Conservation (phyloP, 345 rosid species). For the Rhodamnia argentea region DNA sequence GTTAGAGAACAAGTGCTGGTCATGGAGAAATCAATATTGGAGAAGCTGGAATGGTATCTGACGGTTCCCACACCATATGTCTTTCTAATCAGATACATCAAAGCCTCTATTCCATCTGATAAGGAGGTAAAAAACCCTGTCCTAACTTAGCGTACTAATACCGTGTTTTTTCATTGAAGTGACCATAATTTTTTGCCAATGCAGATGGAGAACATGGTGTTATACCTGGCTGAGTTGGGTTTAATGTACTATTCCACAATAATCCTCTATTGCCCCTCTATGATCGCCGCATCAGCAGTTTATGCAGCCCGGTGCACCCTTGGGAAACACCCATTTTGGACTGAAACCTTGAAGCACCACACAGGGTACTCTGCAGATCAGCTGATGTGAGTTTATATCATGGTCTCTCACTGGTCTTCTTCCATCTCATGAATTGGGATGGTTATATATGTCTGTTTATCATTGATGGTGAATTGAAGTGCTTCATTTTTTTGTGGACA, state of each 20-base stretch:
- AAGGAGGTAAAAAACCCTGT: conserved; percentile 26
- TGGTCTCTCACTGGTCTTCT: neutral
- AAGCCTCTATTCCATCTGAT: conserved; percentile 57
- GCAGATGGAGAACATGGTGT: conserved; percentile 70
- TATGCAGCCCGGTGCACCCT: conserved; percentile 81
- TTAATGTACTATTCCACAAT: conserved; percentile 49
- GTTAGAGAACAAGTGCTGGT: conserved; percentile 55
- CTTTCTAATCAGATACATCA: conserved; percentile 66
- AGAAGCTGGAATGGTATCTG: conserved; percentile 67
- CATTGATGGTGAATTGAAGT: neutral
- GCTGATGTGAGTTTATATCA: conserved; percentile 27
- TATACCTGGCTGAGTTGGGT: conserved; percentile 70
- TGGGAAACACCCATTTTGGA: conserved; percentile 59
- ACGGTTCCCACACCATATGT: conserved; percentile 85
- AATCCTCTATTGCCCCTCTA: conserved; percentile 36
- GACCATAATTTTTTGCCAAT: neutral
- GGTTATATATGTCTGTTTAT: neutral
- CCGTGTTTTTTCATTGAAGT: neutral
- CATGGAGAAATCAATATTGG: conserved; percentile 76
- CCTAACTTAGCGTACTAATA: neutral
- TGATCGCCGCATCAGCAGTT: conserved; percentile 85
- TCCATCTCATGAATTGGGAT: neutral
- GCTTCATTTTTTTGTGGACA: conserved; percentile 3
- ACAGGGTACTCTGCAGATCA: conserved; percentile 59
- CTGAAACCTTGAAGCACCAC: conserved; percentile 53